Evolutionary conservation across 345 rosid species (phyloP).

Genomic region (Populus tremula): DNA sequence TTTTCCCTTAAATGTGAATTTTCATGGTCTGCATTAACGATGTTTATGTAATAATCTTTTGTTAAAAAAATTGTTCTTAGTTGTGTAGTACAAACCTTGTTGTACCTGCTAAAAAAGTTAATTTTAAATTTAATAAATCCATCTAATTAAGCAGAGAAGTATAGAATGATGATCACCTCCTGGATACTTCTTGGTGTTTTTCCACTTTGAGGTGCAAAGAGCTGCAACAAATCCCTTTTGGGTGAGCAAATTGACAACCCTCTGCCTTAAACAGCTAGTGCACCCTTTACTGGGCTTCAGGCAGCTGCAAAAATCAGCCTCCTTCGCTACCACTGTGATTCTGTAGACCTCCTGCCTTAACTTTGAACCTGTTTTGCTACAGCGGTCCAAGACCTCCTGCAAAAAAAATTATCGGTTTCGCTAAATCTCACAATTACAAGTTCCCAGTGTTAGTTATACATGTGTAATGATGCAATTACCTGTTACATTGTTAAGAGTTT

Average conservation of each 20-base stretch:
- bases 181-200: constrained; percentile 34
- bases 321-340: constrained; percentile 26
- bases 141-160: not conserved
- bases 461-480: no score
- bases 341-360: constrained; percentile 32
- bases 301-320: constrained; percentile 28
- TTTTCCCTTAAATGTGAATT: no score
- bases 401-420: not conserved
- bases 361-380: constrained; percentile 19
- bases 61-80: not conserved
- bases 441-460: no score
- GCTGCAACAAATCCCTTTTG: constrained; percentile 33
- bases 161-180: constrained; percentile 29
- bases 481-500: not conserved
- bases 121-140: not conserved
- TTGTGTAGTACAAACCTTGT: not conserved
- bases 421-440: no score
- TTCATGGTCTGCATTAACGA: no score
- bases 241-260: constrained; percentile 29
- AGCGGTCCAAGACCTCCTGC: constrained; percentile 44
- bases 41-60: no score
- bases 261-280: constrained; percentile 32
- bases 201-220: constrained; percentile 44
- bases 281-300: constrained; percentile 28
- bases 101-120: not conserved